Base-by-base conservation (phyloP, 352 stramenopile species). In the Phytophthora brassicae region DNA sequence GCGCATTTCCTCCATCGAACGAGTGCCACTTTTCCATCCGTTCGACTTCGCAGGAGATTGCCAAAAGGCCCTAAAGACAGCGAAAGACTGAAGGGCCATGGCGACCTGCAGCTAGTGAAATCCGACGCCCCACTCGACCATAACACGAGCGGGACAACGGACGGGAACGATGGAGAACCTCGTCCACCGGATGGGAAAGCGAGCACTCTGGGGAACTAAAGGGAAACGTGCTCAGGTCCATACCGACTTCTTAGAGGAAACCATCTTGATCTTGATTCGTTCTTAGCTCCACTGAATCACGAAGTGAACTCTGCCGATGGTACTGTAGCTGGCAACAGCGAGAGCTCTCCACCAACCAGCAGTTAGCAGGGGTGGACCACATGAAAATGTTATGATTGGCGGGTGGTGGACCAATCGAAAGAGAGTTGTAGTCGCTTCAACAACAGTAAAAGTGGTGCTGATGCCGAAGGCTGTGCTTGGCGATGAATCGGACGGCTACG, bases 191-290 rank as follows among this genome's bases (percentile, higher is more conserved):
- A 79, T 86, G 66, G 74, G 50, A 57, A 46, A 46, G 41, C 39
- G 41, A 55, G 50, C 44, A 64, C 49, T 61, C 61, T 63, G 2
- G 3, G 36, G 16, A 16, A 6, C 38, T 6, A 44, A 12, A 41
- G 31, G 31, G 8, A 55, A 49, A 71, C 58, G 41, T 35, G 58
- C 60, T 67, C 48, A 60, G 60, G 66, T 82, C 79, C 84, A 81
- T 91, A 94, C 85, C 85, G 85, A 90, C 85, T 94, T 94, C 81
- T 94, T 94, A 83, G 85, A 90, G 79, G 85, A 79, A 83, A 94
- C 85, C 85, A 94, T 94, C 77, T 82, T 89, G 62, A 59, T 70
- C 56, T 64, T 61, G 60, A 72, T 86, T 75, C 71, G 84, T 77
- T 90, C 79, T 86, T 77, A 86, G 81, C 79, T 89, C 81, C 79